Base-by-base conservation (phyloP, 208 protist species). In the Leishmania tropica region DNA sequence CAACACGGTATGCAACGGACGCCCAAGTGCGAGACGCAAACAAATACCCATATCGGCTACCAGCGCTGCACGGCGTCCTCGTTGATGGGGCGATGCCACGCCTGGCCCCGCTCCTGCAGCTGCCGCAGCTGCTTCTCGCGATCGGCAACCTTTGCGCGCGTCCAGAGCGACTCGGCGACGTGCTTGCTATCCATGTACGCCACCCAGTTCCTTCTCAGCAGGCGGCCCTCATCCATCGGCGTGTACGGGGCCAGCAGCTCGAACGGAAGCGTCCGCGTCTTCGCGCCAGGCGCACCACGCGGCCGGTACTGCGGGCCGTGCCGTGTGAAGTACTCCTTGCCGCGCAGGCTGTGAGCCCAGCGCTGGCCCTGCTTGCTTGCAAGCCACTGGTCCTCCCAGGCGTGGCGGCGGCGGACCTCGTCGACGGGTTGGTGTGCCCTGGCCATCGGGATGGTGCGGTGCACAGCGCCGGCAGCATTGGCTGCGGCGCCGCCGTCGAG, bases 101-200 rank as follows among this genome's bases (percentile, higher is more conserved):
- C 96, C 85, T 94, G 87, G 31, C 96, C 96, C 37, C 80, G 89
- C 84, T 94, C 89, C 84, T 98, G 96, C 78, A 96, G 80, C 70
- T 72, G 80, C 3, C 94, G 87, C 76, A 95, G 87, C 79, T 89
- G 73, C 86, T 95, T 96, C 82, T 96, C 94, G 54, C 93, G 81
- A 68, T 97, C 94, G 24, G 87, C 92, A n/a, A 96, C 85, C 87
- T 93, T 94, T 3, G 87, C 80, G 24, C 94, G 87, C 68, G 94
- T 98, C 94, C 96, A 98, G 70, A 97, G 86, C 45, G 88, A 90
- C 88, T 98, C 92, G 31, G 96, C 94, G 13, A 98, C 94, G 83
- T 98, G 93, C 79, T 97, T 96, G 84, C 97, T 98, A 76, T 98
- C 96, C 80, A 98, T 79, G 84, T 96, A 98, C 35, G 94, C 94